These are phyloP conservation scores for Colletotrichum tropicale DNA, from an alignment of 2,329 filamentous ascomycete species.

Conservation along the genomic window DNA sequence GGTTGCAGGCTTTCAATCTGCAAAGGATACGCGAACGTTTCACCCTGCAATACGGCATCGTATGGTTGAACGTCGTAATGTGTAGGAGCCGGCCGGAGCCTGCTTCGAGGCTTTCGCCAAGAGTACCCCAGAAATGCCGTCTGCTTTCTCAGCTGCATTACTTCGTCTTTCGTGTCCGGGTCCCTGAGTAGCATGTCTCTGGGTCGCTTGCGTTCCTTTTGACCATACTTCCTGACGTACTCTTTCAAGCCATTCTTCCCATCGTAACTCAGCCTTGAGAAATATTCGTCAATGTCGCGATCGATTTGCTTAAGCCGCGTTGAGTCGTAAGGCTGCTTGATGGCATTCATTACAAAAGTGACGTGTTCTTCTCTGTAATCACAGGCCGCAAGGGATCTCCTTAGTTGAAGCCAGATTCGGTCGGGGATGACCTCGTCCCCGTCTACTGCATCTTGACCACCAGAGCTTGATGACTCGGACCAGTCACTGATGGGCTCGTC, in stretches of 20 bases:
- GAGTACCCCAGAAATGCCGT: conserved; percentile 91
- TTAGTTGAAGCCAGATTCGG: neutral
- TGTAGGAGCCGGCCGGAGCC: neutral
- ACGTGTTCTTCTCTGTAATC: neutral
- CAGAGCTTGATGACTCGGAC: conserved; percentile 46
- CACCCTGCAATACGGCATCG: neutral
- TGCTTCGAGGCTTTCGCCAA: conserved; percentile 62
- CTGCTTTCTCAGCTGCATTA: conserved; percentile 81
- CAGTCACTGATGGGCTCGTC: conserved; percentile 74
- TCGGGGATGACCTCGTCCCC: neutral
- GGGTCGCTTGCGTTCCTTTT: conserved; percentile 76
- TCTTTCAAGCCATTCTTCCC: conserved; percentile 50
- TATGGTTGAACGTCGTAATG: neutral
- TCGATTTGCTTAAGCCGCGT: conserved; percentile 54
- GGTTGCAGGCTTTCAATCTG: neutral
- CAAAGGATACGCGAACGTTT: neutral
- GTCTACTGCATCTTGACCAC: neutral
- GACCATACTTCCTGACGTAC: conserved; percentile 57
- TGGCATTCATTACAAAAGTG: conserved; percentile 36
- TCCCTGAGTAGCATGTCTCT: conserved; percentile 88
- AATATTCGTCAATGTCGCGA: conserved; percentile 45
- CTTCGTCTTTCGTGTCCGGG: conserved; percentile 64
- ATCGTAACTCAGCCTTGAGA: conserved; percentile 33
- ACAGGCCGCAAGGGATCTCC: neutral
- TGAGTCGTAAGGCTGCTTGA: conserved; percentile 53